Percentiles rank a stretch among this genome's conserved stretches.
Conservation (phyloP, 768 basidiomycete genomes). For the Albatrellus ellisii region DNA sequence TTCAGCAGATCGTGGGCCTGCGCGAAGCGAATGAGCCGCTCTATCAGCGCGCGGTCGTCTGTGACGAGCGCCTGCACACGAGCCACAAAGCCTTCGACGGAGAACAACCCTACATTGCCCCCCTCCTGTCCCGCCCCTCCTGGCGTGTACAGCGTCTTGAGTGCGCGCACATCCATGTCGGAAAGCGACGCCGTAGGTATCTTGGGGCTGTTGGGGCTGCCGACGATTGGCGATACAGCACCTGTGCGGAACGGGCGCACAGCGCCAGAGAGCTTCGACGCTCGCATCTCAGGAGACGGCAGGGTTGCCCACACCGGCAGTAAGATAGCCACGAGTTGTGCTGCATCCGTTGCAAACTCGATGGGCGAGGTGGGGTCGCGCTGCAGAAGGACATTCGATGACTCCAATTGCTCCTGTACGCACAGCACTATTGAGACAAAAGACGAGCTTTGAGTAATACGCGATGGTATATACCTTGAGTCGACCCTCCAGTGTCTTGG, state of each 20-base stretch:
- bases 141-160: constrained; percentile 65
- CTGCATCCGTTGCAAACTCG: constrained; percentile 30
- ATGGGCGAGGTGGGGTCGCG: constrained; percentile 12
- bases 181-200: constrained; percentile 38
- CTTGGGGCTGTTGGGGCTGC: constrained; percentile 20
- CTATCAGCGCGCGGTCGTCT: constrained; percentile 77
- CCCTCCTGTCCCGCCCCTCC: constrained; percentile 14
- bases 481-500: constrained; percentile 25
- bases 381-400: not conserved
- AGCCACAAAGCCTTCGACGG: constrained; percentile 61
- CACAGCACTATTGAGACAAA: not conserved
- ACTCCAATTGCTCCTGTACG: constrained; percentile 5
- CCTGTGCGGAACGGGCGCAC: constrained; percentile 31
- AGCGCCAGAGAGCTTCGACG: constrained; percentile 39
- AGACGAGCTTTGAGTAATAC: constrained; percentile 6
- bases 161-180: constrained; percentile 75
- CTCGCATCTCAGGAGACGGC: constrained; percentile 76
- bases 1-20: constrained; percentile 85
- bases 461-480: constrained; percentile 24
- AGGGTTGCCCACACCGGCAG: constrained; percentile 69
- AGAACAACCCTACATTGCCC: constrained; percentile 32
- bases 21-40: constrained; percentile 72
- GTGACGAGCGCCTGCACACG: constrained; percentile 71
- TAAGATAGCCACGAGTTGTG: constrained; percentile 46
- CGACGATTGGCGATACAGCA: constrained; percentile 16